Base-by-base conservation (phyloP, 768 basidiomycete species). In the Hemileccinum impolitum region DNA sequence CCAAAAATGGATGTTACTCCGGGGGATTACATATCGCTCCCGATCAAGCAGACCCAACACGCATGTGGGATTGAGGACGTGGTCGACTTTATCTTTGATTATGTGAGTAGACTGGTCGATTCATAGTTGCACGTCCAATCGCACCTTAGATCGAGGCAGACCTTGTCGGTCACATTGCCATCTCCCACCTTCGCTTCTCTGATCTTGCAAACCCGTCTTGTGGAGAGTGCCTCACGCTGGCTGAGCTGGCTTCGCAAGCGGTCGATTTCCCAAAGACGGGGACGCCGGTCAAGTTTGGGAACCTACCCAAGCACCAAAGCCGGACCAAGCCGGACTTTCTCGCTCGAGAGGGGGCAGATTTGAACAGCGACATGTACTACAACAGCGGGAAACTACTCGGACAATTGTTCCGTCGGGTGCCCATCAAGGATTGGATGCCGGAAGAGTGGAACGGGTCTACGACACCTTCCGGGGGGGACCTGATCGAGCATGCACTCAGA, bases 181-280 rank as follows among this genome's bases (percentile, higher is more conserved):
- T 69, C 37, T 64, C 66, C 5, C 74, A 75, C 43, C 66, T 79
- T 19, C 65, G 74, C 10, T 73, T 73, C 43, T 70, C 74, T 19
- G 79, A 80, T 52, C 53, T 58, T 31, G 51, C 65, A 6, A 68
- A 69, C 34, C 70, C 70, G 1, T 62, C 56, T 17, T 71, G 70
- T 23, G 0, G 3, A 0, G 63, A 70, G 3, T 79, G 79, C 48
- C 52, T 76, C 15, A 55, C 30, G 36, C 61, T 79, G 11, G 79
- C 79, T 2, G 65, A 73, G 51, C 56, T 70, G 1, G 75, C 76
- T 6, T 75, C 74, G 0, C 71, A 74, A 47, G 76, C 76, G 5
- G 76, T 78, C 2, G 76, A 78, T 58, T 78, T 74, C 39, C 70
- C 66, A 0, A 78, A 78, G 47, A 72, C 69, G 4, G 76, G 76